These are phyloP conservation scores for Balamuthia mandrillaris DNA, from an alignment of 208 protist species.

Conservation along the genomic window DNA sequence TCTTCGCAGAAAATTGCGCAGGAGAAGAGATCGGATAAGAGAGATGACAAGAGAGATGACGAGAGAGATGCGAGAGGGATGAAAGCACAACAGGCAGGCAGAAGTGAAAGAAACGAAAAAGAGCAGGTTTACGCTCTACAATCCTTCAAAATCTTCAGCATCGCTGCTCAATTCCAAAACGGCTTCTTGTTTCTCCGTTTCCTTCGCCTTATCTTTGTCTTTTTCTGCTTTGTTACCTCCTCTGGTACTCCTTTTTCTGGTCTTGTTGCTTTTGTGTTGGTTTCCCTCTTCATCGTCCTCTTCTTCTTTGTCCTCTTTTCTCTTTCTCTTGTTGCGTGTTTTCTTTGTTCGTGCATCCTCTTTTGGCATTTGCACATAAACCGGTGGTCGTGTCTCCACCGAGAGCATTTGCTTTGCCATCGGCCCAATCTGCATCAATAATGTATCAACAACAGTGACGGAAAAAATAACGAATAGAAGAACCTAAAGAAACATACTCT, in stretches of 20 bases:
- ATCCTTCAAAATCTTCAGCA: background rate
- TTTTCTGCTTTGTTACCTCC: background rate
- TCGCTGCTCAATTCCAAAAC: background rate
- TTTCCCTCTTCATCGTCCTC: background rate
- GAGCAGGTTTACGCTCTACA: too few relatives aligned
- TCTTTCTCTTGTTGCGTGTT: too few relatives aligned
- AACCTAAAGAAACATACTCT: background rate
- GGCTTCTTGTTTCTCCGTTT: background rate
- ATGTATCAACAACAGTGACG: background rate
- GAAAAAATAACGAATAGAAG: background rate
- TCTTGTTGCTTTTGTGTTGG: too few relatives aligned
- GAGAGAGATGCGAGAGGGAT: too few relatives aligned
- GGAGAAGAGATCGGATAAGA: too few relatives aligned
- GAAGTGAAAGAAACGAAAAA: too few relatives aligned
- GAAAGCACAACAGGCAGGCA: too few relatives aligned
- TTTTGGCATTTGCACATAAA: background rate
- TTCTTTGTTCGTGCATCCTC: too few relatives aligned
- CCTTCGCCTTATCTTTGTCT: background rate
- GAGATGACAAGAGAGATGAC: too few relatives aligned
- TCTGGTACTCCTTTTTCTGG: too few relatives aligned
- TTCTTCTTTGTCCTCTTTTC: too few relatives aligned
- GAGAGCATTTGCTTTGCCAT: background rate
- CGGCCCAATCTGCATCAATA: background rate
- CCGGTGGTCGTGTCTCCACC: background rate
- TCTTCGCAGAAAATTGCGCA: too few relatives aligned